Evolutionary conservation across 2,329 filamentous ascomycete species (phyloP).

Genomic region (Colletotrichum camelliae): DNA sequence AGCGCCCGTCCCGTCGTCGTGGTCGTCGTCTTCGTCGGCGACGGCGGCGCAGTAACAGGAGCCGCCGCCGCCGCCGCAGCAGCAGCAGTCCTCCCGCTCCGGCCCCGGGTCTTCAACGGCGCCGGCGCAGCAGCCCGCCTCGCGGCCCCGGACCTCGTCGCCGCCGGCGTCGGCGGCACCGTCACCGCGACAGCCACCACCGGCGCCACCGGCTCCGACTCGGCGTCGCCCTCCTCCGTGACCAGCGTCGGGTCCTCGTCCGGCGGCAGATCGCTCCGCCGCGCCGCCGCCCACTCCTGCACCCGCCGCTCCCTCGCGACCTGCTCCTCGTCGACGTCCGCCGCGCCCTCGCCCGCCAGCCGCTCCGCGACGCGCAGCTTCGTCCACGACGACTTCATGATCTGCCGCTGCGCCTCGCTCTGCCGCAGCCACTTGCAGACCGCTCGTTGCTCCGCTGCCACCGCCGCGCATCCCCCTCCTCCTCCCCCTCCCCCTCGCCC

Average conservation of each 20-base stretch:
- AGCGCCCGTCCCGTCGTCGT: background rate
- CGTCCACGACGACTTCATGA: slow-evolving; percentile 21
- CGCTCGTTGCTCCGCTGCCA: slow-evolving; percentile 15
- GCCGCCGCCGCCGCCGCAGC: background rate
- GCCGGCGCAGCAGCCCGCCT: background rate
- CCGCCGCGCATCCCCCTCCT: background rate
- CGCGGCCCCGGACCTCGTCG: background rate
- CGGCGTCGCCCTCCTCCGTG: slow-evolving; percentile 5
- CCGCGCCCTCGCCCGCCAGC: background rate
- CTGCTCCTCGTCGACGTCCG: slow-evolving; percentile 8
- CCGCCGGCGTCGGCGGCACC: background rate
- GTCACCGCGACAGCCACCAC: background rate
- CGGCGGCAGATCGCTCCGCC: slow-evolving; percentile 4
- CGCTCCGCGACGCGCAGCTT: slow-evolving; percentile 16
- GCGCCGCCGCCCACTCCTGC: slow-evolving; percentile 11
- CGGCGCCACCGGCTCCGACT: background rate
- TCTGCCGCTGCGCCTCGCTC: slow-evolving; percentile 16
- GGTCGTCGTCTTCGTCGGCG: background rate
- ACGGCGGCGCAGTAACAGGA: background rate
- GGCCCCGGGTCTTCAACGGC: background rate
- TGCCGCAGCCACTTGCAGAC: slow-evolving; percentile 16
- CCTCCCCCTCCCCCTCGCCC: background rate
- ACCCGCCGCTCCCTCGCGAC: background rate
- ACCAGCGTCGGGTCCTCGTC: slow-evolving; percentile 9
- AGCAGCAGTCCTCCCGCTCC: background rate